phyloP scores from a whole-genome alignment of 495 filamentous ascomycete species.

The Aspergillus bridgeri region DNA sequence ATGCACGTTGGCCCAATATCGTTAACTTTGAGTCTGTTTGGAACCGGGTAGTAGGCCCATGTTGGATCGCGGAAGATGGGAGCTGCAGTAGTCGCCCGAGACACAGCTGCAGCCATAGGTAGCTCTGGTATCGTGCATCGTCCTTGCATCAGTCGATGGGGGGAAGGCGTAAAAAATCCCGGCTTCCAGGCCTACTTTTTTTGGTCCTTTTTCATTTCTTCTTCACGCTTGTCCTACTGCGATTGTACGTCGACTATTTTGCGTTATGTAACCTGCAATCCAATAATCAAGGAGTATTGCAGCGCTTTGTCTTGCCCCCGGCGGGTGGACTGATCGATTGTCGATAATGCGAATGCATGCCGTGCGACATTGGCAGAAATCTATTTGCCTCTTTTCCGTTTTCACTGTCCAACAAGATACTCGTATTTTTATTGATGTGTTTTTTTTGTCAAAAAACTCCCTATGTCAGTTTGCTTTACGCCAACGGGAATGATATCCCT shows the following conservation, averaged over 20 bases:
- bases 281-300: slow-evolving; percentile 4
- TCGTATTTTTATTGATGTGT: not conserved
- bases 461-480: not conserved
- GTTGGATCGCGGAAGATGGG: slow-evolving; percentile 19
- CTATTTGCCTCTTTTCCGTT: not conserved
- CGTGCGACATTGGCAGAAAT: not conserved
- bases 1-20: slow-evolving; percentile 25
- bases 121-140: slow-evolving; percentile 28
- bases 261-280: slow-evolving; percentile 6
- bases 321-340: slow-evolving; percentile 4
- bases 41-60: slow-evolving; percentile 8
- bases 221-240: slow-evolving; percentile 17
- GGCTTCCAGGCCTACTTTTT: slow-evolving; percentile 9
- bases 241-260: slow-evolving; percentile 1
- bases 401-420: not conserved
- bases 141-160: slow-evolving; percentile 20
- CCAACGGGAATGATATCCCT: not conserved
- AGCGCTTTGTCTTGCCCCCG: not conserved
- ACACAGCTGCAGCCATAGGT: slow-evolving; percentile 18
- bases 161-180: slow-evolving; percentile 9
- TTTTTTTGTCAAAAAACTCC: not conserved
- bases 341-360: not conserved
- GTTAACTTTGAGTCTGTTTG: slow-evolving; percentile 20
- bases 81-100: slow-evolving; percentile 22
- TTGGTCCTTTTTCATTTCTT: no score